Evolutionary conservation across 2,329 filamentous ascomycete species (phyloP).

Genomic region (Microcera coccophila): DNA sequence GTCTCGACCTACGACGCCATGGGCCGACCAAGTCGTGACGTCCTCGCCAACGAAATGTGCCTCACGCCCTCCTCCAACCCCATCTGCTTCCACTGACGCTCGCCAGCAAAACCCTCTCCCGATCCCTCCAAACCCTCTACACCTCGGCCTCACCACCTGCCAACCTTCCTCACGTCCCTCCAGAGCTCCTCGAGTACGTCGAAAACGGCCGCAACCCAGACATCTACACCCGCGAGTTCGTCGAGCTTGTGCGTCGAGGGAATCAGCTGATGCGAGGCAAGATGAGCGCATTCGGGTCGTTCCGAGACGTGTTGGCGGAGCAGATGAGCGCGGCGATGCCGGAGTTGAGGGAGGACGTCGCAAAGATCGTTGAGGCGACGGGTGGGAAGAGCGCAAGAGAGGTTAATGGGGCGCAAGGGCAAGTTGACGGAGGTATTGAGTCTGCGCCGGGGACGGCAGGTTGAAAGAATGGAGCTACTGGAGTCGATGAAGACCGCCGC

Average conservation of each 20-base stretch:
- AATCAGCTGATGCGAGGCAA: constrained; percentile 68
- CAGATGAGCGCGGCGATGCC: constrained; percentile 57
- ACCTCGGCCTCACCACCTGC: constrained; percentile 38
- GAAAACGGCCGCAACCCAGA: constrained; percentile 69
- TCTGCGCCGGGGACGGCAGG: constrained; percentile 3
- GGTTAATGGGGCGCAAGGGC: background rate
- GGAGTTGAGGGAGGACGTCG: constrained; percentile 54
- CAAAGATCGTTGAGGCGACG: constrained; percentile 47
- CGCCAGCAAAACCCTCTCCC: constrained; percentile 38
- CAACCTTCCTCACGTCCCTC: constrained; percentile 52
- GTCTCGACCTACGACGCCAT: constrained; percentile 57
- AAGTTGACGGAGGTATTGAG: background rate
- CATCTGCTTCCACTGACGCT: constrained; percentile 8
- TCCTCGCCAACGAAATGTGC: constrained; percentile 53
- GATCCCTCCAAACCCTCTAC: constrained; percentile 38
- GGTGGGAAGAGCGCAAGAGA: constrained; percentile 25
- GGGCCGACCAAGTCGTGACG: constrained; percentile 49
- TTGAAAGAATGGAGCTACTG: constrained; percentile 5
- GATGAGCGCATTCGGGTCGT: constrained; percentile 55
- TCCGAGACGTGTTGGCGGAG: constrained; percentile 59
- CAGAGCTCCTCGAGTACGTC: constrained; percentile 64
- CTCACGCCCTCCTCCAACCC: background rate
- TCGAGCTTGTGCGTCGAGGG: constrained; percentile 61
- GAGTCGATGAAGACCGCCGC: constrained; percentile 1
- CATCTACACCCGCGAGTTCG: constrained; percentile 71